A percentile compares a stretch with the other conserved stretches of the same genome.
phyloP scores from a whole-genome alignment of 805 yeast genomes.

The Spathaspora gorwiae region DNA sequence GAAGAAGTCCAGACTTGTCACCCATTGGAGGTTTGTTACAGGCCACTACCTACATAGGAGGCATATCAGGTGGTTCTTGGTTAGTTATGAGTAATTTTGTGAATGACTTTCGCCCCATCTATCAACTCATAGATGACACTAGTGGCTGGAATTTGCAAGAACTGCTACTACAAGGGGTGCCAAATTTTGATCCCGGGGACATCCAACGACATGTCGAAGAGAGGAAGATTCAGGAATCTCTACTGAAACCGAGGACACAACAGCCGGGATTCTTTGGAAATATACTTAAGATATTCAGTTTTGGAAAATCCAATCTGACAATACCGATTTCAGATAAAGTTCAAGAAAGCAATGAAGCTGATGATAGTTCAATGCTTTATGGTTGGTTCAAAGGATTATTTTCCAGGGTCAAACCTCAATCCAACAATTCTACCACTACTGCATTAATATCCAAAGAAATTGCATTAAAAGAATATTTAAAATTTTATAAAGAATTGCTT shows the following conservation, averaged over 20 bases:
- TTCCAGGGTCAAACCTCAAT: neutral
- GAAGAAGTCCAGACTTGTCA: constrained; percentile 32
- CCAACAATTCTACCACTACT: neutral
- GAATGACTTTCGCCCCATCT: constrained; percentile 25
- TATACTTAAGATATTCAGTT: neutral
- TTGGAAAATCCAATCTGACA: constrained; percentile 2
- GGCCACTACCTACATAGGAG: constrained; percentile 52
- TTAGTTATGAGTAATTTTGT: constrained; percentile 44
- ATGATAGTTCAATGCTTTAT: neutral
- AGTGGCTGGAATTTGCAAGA: constrained; percentile 41
- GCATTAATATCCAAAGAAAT: neutral
- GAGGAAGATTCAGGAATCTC: neutral
- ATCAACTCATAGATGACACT: constrained; percentile 15
- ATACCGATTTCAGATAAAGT: neutral
- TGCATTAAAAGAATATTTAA: constrained; percentile 22
- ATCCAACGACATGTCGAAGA: constrained; percentile 3
- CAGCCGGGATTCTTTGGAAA: constrained; percentile 1
- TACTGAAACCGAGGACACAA: neutral
- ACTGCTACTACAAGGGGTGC: constrained; percentile 54
- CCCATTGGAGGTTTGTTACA: constrained; percentile 50
- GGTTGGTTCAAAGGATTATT: constrained; percentile 3
- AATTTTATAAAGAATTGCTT: constrained; percentile 51
- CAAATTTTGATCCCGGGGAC: constrained; percentile 40
- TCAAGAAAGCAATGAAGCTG: neutral
- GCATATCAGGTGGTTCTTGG: constrained; percentile 76